These are phyloP conservation scores for Vitis rupestris DNA, from an alignment of 164 flowering plant genomes.

Conservation along the genomic window DNA sequence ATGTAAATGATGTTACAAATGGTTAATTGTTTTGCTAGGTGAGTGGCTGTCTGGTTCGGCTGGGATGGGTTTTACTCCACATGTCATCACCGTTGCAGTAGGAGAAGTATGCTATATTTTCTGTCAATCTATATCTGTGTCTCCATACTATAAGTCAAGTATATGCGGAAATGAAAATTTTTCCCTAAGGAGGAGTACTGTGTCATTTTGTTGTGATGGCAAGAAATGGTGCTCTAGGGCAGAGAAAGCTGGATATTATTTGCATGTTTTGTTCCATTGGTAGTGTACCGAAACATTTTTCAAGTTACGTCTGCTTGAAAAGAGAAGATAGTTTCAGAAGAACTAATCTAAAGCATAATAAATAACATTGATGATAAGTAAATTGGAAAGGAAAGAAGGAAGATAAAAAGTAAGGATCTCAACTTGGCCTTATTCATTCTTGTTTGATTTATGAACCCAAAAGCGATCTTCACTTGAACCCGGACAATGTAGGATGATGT, in stretches of 20 bases:
- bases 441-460: neutral
- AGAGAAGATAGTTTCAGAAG: neutral
- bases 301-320: no score
- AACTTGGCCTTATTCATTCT: no score
- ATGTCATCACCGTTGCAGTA: conserved; percentile 63
- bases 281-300: no score
- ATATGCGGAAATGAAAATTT: no score
- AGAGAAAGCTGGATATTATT: no score
- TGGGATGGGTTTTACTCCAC: conserved; percentile 89
- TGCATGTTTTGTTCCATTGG: no score
- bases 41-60: conserved; percentile 72
- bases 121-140: neutral
- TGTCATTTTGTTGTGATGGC: no score
- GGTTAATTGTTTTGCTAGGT: conserved; percentile 44
- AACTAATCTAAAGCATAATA: neutral
- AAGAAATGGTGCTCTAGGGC: no score
- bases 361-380: no score
- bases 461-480: neutral
- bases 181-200: neutral
- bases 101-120: conserved; percentile 71
- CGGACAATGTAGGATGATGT: neutral
- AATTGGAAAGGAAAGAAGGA: no score
- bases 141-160: neutral
- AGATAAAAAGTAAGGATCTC: no score
- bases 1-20: conserved; percentile 4